Base-by-base conservation (phyloP, 192 early-diverging fungal species). In the Chytriomyces sp. region DNA sequence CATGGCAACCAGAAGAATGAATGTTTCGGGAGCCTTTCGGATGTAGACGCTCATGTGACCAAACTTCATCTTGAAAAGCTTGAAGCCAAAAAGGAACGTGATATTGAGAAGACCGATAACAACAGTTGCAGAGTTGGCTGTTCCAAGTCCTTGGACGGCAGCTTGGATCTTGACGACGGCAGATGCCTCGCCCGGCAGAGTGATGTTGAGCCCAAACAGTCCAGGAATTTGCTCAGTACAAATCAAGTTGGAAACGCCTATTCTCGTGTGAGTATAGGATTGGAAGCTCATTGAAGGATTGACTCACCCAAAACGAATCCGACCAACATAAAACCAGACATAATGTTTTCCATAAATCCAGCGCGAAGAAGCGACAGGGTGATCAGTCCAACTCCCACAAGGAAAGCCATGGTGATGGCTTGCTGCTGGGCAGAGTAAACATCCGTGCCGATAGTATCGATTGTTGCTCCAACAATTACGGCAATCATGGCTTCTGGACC, bases 321-420 rank as follows among this genome's bases (percentile, higher is more conserved):
- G 10, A 71, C 62, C 32, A 83, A 65, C 39, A 82, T 19, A 54
- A 67, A 82, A 0, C 80, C 80, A 3, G 75, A 72, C 22, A 84
- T 33, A 41, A 82, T 67, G 58, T 77, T 80, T 49, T 79, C 82
- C 12, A 82, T 34, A 57, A 82, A 82, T 4, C 82, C 82, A 4
- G 75, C 77, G 28, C 64, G 49, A 14, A 78, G 32, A 14, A 80
- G 5, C 2, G 66, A 72, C 19, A 82, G 33, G 17, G 68, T 30
- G 0, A 84, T 52, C 19, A 52, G 34, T n/a, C 74, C 39, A 3
- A 72, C 26, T 5, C 82, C 82, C 17, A 76, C 75, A 37, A 82
- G 39, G 36, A 82, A 52, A 19, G 76, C 70, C 30, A 80, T 55
- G 3, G 39, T 33, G 33, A 56, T 57, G 22, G 72, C 72, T 19